A percentile compares a stretch with the other conserved stretches of the same genome.
Evolutionary conservation across 257 asterid genomes (phyloP).

Genomic region (Solanum etuberosum): DNA sequence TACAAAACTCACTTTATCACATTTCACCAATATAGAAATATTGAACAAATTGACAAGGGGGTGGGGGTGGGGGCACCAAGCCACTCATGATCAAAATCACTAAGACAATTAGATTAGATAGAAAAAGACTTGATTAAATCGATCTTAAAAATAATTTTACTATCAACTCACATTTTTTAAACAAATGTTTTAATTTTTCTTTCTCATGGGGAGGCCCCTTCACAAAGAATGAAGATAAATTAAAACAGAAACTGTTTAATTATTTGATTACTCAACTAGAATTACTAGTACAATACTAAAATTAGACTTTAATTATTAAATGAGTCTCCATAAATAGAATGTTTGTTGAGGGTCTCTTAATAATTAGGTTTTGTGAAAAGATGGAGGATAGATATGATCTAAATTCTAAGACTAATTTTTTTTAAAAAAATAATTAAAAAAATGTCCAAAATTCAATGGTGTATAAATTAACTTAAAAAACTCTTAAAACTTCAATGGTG

Average conservation of each 20-base stretch:
- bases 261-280: neutral
- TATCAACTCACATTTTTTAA: neutral
- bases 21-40: neutral
- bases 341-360: neutral
- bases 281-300: neutral
- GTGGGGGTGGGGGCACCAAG: neutral
- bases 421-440: too few species aligned
- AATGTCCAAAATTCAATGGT: neutral
- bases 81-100: neutral
- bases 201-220: neutral
- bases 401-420: too few species aligned
- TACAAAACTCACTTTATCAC: neutral
- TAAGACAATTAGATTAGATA: neutral
- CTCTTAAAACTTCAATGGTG: too few species aligned
- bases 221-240: neutral
- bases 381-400: neutral
- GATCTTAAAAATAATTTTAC: neutral
- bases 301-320: neutral
- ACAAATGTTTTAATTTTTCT: neutral
- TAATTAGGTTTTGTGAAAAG: neutral
- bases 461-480: too few species aligned
- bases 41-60: neutral
- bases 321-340: neutral
- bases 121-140: neutral
- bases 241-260: neutral